Base-by-base conservation (phyloP, 768 basidiomycete genomes). In the Termitomyces sp. region DNA sequence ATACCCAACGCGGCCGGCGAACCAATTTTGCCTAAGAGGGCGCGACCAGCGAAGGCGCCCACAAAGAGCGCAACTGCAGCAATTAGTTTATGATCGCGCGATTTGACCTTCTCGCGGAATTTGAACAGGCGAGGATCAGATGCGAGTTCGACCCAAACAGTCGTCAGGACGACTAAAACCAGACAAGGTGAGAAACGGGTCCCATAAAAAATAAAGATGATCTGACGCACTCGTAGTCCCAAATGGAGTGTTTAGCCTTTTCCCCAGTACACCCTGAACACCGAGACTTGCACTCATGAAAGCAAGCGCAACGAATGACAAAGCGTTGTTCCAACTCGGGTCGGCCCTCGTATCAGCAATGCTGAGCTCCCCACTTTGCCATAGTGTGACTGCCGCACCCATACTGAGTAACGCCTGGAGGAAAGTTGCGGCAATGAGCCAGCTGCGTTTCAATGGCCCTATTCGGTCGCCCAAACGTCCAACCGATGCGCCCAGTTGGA, bases 141-240 rank as follows among this genome's bases (percentile, higher is more conserved):
- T 1, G 90, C 80, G 49, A 94, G 82, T 65, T 94, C 92, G 61
- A 92, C 91, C 92, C 92, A 96, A 57, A 93, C 82, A 18, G 89
- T 90, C n/a, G 92, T 94, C 12, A 94, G 76, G 47, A 93, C 91
- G 60, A 92, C 90, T 86, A 68, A 44, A 43, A 41, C 22, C 9
- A 44, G 41, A 4, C 53, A 3, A 18, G 22, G 41, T 18, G 16
- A 56, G n/a, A 26, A 20, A 42, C 41, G 34, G 18, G 26, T 42
- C 14, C 29, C 2, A 12, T 46, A 18, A 53, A 31, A 39, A 34
- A 29, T 18, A 3, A 22, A 27, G 10, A 20, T 5, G n/a, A 39
- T 29, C 46, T 39, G 10, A 79, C 83, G 67, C 44, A 89, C 88
- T 85, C 18, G 87, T 88, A 0, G 87, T 89, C 14, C 87, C 85